These are phyloP conservation scores for Zychaea mexicana DNA, from an alignment of 371 early-diverging fungal genomes.

Conservation along the genomic window DNA sequence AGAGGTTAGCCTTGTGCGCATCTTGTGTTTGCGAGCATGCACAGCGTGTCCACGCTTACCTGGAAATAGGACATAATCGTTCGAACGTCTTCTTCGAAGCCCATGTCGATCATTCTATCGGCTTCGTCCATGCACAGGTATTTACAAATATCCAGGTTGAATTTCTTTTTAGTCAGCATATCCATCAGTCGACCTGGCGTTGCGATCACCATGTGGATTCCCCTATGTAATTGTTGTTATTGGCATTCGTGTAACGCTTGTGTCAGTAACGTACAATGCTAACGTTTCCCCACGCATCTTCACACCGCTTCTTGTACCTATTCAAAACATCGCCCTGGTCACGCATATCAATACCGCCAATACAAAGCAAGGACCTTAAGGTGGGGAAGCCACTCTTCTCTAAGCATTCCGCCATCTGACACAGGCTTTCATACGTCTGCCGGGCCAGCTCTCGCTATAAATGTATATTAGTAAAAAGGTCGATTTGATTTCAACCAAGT, in stretches of 20 bases:
- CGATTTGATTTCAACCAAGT: neutral
- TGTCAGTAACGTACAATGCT: neutral
- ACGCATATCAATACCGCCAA: slow-evolving; percentile 94
- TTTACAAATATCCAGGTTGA: slow-evolving; percentile 80
- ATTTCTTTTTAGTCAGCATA: slow-evolving; percentile 77
- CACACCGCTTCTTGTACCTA: slow-evolving; percentile 26
- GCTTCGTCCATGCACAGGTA: slow-evolving; percentile 97
- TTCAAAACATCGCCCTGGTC: slow-evolving; percentile 78
- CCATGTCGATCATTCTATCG: slow-evolving; percentile 99
- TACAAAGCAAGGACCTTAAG: slow-evolving; percentile 81
- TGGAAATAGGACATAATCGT: slow-evolving; percentile 93
- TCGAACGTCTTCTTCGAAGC: slow-evolving; percentile 95
- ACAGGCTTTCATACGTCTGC: slow-evolving; percentile 81
- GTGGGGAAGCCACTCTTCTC: slow-evolving; percentile 70
- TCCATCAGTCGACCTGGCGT: slow-evolving; percentile 96
- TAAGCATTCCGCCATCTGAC: slow-evolving; percentile 66
- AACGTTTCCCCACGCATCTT: neutral
- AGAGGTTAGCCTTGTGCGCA: neutral
- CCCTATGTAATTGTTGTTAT: slow-evolving; percentile 34
- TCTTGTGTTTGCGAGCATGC: neutral
- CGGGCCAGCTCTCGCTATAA: slow-evolving; percentile 82
- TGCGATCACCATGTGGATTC: slow-evolving; percentile 85
- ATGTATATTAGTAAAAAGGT: neutral
- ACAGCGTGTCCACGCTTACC: slow-evolving; percentile 43
- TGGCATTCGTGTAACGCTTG: neutral